Conservation (phyloP, 2,329 filamentous ascomycete species). For the Laburnicola sp. region DNA sequence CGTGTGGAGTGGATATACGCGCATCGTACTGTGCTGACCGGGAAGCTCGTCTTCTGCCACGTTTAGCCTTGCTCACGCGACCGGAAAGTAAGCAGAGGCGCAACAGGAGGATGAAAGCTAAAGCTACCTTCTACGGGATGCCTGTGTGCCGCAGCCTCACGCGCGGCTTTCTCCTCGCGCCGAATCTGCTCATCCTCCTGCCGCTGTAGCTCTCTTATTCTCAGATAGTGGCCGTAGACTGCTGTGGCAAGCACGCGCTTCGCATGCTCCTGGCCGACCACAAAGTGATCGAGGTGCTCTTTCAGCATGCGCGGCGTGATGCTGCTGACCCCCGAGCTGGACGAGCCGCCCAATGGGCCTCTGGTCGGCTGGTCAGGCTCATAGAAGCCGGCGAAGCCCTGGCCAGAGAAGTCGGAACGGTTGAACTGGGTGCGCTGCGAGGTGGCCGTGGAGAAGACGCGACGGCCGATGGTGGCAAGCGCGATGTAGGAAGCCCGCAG, state of each 20-base stretch:
- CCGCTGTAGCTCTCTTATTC: constrained; percentile 73
- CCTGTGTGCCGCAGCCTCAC: constrained; percentile 67
- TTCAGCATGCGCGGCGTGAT: constrained; percentile 72
- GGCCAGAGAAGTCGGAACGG: constrained; percentile 65
- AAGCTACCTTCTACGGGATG: constrained; percentile 76
- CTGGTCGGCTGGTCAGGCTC: constrained; percentile 64
- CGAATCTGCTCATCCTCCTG: constrained; percentile 80
- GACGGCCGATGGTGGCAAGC: constrained; percentile 36
- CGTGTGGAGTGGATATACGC: constrained; percentile 33
- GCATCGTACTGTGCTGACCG: constrained; percentile 60
- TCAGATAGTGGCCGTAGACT: constrained; percentile 96
- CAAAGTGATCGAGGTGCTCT: constrained; percentile 89
- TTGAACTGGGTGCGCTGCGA: constrained; percentile 54
- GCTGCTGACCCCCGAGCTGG: constrained; percentile 59
- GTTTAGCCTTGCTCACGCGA: constrained; percentile 27
- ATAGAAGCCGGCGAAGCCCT: constrained; percentile 65
- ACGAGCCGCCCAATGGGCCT: constrained; percentile 64
- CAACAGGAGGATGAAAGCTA: constrained; percentile 16
- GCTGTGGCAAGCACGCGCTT: constrained; percentile 93
- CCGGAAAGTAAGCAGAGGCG: constrained; percentile 13
- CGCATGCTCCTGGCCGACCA: constrained; percentile 91
- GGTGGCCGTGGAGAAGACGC: constrained; percentile 41
- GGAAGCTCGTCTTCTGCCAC: constrained; percentile 65
- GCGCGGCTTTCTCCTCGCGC: constrained; percentile 69
- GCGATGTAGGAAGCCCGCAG: constrained; percentile 48